Conservation (phyloP, 345 rosid genomes). For the Heritiera fomes region DNA sequence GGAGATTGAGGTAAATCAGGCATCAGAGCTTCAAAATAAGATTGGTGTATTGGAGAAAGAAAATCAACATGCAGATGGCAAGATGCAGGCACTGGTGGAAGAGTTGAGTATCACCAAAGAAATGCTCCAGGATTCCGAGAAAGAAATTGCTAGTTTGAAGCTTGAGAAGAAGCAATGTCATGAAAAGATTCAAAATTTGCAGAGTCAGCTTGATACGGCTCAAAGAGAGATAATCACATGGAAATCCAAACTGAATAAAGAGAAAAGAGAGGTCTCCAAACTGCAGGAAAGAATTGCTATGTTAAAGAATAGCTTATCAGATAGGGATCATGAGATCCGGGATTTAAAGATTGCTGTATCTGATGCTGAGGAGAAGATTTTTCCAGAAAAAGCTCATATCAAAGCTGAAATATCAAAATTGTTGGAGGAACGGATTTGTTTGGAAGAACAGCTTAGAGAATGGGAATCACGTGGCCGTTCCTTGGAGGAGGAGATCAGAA, state of each 20-base stretch:
- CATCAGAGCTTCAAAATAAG: conserved; percentile 28
- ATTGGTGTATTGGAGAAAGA: conserved; percentile 31
- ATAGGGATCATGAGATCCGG: conserved; percentile 67
- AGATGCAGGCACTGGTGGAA: conserved; percentile 40
- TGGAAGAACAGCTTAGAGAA: conserved; percentile 57
- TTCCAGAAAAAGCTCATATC: conserved; percentile 59
- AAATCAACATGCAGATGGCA: conserved; percentile 26
- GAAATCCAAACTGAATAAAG: conserved; percentile 50
- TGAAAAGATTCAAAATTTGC: conserved; percentile 38
- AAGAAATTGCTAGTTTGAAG: conserved; percentile 50
- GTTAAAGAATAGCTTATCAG: conserved; percentile 61
- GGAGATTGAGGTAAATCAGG: conserved; percentile 23
- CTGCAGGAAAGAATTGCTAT: conserved; percentile 54
- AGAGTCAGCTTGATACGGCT: conserved; percentile 49
- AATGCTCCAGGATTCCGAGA: conserved; percentile 56
- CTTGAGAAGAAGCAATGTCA: conserved; percentile 40
- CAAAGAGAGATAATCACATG: conserved; percentile 44
- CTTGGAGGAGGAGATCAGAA: conserved; percentile 62
- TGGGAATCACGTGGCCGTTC: conserved; percentile 59
- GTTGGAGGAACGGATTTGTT: conserved; percentile 39
- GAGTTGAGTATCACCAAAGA: conserved; percentile 60
- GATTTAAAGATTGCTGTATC: conserved; percentile 53
- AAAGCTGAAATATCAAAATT: conserved; percentile 60
- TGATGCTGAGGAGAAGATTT: conserved; percentile 68
- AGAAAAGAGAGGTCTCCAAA: conserved; percentile 56